Conservation (phyloP, 2,329 filamentous ascomycete genomes). For the Metarhizium guizhouense region DNA sequence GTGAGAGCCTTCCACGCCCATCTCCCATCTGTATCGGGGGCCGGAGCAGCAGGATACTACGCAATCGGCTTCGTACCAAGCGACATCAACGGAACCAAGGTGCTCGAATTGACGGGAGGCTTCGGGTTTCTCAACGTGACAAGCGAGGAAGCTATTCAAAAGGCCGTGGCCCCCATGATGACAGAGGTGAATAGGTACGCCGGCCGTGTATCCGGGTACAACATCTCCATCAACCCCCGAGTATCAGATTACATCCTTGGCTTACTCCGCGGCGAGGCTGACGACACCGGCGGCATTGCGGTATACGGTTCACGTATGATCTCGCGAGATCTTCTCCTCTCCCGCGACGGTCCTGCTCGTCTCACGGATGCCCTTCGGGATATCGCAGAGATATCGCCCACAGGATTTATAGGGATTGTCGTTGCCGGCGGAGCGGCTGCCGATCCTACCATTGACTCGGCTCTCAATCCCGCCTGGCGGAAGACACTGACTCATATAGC, state of each 20-base stretch:
- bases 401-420: slow-evolving; percentile 12
- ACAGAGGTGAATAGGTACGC: not conserved
- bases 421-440: slow-evolving; percentile 8
- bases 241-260: too few species aligned
- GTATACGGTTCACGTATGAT: not conserved
- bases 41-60: slow-evolving; percentile 27
- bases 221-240: too few species aligned
- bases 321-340: slow-evolving; percentile 18
- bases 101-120: not conserved
- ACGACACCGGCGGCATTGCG: too few species aligned
- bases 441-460: slow-evolving; percentile 21
- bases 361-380: slow-evolving; percentile 15
- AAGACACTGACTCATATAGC: slow-evolving; percentile 20
- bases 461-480: slow-evolving; percentile 32
- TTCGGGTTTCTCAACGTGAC: slow-evolving; percentile 9
- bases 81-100: slow-evolving; percentile 4
- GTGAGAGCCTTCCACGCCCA: slow-evolving; percentile 18
- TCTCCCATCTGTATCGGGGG: slow-evolving; percentile 26
- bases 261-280: too few species aligned
- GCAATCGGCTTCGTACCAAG: slow-evolving; percentile 15
- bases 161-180: slow-evolving; percentile 2
- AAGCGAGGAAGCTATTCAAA: slow-evolving; percentile 1
- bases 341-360: slow-evolving; percentile 12
- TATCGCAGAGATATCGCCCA: slow-evolving; percentile 5
- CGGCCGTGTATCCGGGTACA: not conserved